phyloP scores from a whole-genome alignment of 2,329 filamentous ascomycete genomes.

The Fusarium caatingaense region DNA sequence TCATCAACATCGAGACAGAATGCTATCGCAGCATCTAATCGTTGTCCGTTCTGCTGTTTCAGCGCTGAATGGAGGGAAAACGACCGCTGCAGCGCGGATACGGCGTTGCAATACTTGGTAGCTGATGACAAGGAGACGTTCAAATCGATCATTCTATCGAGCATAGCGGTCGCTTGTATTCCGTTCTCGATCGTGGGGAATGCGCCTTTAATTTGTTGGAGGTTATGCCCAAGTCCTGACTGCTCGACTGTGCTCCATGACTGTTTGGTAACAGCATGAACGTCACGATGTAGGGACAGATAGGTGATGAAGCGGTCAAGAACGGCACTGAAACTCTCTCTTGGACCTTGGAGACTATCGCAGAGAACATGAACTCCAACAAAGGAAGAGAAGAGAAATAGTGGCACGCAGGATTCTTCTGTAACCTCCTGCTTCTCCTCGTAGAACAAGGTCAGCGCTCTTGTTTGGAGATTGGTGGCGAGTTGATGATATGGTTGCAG shows the following conservation, averaged over 20 bases:
- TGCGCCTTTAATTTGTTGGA: neutral
- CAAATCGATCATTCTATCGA: neutral
- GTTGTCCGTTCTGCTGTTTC: neutral
- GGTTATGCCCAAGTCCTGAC: neutral
- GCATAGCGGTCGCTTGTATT: neutral
- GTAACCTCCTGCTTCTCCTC: neutral
- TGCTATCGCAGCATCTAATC: neutral
- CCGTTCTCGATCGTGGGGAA: neutral
- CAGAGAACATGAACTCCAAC: neutral
- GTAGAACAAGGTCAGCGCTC: neutral
- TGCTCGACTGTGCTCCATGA: neutral
- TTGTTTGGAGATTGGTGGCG: neutral
- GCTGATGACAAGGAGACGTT: neutral
- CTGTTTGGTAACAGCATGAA: neutral
- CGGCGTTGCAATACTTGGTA: neutral
- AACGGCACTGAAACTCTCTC: neutral
- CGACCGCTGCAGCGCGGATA: neutral
- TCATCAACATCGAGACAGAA: neutral
- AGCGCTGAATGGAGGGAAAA: neutral
- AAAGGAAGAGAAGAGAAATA: neutral
- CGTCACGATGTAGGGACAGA: neutral
- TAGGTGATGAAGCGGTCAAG: neutral
- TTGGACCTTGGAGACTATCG: neutral
- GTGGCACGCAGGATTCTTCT: neutral
- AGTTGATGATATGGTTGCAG: neutral